Evolutionary conservation across 352 stramenopile species (phyloP).

Genomic region (Phytophthora kernoviae): DNA sequence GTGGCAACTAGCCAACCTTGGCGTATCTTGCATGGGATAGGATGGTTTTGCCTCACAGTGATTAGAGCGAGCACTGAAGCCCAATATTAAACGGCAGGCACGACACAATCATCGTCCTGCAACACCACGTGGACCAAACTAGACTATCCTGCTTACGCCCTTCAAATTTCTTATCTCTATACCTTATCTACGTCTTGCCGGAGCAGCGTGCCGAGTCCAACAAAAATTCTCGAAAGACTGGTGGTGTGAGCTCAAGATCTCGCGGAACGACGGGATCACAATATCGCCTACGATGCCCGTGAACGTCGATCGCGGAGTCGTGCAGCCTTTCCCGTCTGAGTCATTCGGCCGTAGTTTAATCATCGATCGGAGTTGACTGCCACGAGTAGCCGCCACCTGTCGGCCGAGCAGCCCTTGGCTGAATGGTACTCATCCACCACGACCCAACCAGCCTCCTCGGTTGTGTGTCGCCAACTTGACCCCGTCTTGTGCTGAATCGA

Average conservation of each 20-base stretch:
- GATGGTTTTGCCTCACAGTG: no score
- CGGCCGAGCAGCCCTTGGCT: background rate
- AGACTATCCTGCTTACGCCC: no score
- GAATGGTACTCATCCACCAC: slow-evolving; percentile 5
- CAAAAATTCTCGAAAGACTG: slow-evolving; percentile 31
- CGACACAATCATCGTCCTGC: no score
- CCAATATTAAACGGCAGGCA: no score
- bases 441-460: slow-evolving; percentile 16
- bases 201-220: slow-evolving; percentile 16
- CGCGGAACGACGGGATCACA: slow-evolving; percentile 30
- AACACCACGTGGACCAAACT: no score
- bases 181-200: background rate
- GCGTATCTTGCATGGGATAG: no score
- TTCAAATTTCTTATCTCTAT: no score
- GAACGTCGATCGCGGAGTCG: slow-evolving; percentile 3
- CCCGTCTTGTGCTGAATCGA: slow-evolving; percentile 9
- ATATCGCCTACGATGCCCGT: slow-evolving; percentile 18
- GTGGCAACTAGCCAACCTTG: no score
- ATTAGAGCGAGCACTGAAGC: no score
- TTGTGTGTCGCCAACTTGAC: slow-evolving; percentile 9
- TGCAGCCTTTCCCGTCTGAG: background rate
- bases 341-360: slow-evolving; percentile 18
- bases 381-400: background rate
- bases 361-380: slow-evolving; percentile 13
- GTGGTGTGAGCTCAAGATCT: slow-evolving; percentile 23